Percentiles rank a stretch among this genome's conserved stretches.
phyloP scores from a whole-genome alignment of 192 early-diverging fungal genomes.

The Chytriomyces confervae region DNA sequence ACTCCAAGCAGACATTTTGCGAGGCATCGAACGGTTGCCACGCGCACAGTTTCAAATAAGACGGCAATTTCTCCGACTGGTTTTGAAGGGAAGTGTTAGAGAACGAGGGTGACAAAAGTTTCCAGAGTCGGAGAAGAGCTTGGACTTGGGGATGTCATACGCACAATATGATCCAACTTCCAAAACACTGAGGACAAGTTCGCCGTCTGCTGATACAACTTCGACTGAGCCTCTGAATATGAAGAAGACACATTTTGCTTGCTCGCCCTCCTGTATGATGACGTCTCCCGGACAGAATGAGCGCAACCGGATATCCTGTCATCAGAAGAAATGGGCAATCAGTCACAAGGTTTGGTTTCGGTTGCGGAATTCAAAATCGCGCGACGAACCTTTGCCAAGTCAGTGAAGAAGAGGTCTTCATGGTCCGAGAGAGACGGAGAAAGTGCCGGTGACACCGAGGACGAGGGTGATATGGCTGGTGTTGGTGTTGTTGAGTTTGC shows the following conservation, averaged over 20 bases:
- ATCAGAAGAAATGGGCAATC: background rate
- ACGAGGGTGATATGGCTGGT: background rate
- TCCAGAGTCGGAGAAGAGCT: background rate
- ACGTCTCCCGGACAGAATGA: slow-evolving; percentile 59
- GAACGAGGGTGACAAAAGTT: background rate
- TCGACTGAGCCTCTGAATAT: slow-evolving; percentile 70
- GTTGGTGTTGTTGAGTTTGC: background rate
- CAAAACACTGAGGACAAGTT: slow-evolving; percentile 55
- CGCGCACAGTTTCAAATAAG: slow-evolving; percentile 54
- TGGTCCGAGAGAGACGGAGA: background rate
- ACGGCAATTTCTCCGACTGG: slow-evolving; percentile 63
- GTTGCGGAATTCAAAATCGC: background rate
- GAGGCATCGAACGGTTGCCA: slow-evolving; percentile 71
- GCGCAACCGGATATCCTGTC: slow-evolving; percentile 46
- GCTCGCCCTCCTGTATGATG: slow-evolving; percentile 68
- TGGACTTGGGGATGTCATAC: slow-evolving; percentile 16
- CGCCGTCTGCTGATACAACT: slow-evolving; percentile 61
- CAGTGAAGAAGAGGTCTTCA: slow-evolving; percentile 13
- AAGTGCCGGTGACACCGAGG: background rate
- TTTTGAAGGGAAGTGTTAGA: background rate
- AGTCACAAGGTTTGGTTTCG: background rate
- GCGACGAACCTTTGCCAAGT: slow-evolving; percentile 11
- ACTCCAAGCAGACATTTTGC: slow-evolving; percentile 69
- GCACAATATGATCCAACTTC: slow-evolving; percentile 52
- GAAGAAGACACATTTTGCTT: slow-evolving; percentile 75